Base-by-base conservation (phyloP, 1,284 basidiomycete genomes). In the Rhizoctonia solani region DNA sequence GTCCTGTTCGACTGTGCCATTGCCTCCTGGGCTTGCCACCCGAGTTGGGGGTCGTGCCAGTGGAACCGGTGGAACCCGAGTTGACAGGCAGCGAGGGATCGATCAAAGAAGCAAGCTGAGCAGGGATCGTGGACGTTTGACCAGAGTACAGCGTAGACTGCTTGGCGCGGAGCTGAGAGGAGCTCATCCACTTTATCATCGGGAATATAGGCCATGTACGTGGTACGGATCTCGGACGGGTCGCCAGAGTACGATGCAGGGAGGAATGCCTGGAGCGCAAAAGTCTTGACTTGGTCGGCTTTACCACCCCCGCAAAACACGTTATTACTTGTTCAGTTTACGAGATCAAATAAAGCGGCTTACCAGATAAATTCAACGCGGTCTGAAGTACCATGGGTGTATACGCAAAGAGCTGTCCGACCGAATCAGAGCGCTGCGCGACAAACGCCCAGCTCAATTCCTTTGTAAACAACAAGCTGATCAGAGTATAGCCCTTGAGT, bases 391-490 rank as follows among this genome's bases (percentile, higher is more conserved):
- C 73, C 0, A 72, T 32, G 1, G 88, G 86, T 54, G 84, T 75
- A 73, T 79, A 85, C 1, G 80, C 81, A 71, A 92, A 88, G 50
- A 92, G 80, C 76, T 92, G 87, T 9, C 81, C 79, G 3, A 85
- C 79, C 37, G 70, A 66, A 30, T 82, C 75, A 6, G 74, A 49
- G 69, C 77, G 81, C 4, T 58, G 67, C n/a, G 81, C 81, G 1
- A 91, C 87, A 70, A 85, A 89, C 0, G 73, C 44, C 89, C 89
- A 92, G 68, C 81, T 82, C 63, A 92, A 77, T 11, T 75, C 78
- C 0, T 61, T 44, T 55, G 83, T 81, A 75, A 89, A 89, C 72
- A 89, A 72, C 32, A 91, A 72, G 58, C 79, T 84, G 73, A 90
- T 82, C 56, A 84, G 53, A 6, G 79, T 79, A 68, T 78, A 82